Percentiles rank a stretch among this genome's conserved stretches.
phyloP scores from a whole-genome alignment of 257 asterid species.

The Solanum rostratum region DNA sequence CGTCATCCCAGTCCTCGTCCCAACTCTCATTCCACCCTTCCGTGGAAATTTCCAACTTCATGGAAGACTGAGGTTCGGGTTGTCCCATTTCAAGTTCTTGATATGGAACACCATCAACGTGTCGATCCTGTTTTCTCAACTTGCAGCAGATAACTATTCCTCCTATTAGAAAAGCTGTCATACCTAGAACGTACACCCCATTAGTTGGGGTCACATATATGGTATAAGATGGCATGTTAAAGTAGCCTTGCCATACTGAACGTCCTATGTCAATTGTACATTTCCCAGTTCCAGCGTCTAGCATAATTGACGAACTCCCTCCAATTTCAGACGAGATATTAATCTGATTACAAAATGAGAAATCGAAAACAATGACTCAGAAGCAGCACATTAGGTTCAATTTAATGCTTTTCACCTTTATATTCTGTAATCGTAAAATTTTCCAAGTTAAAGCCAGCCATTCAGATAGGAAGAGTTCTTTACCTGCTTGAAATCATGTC shows the following conservation, averaged over 20 bases:
- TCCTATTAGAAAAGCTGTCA: slow-evolving; percentile 29
- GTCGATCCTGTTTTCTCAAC: slow-evolving; percentile 18
- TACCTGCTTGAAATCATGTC: slow-evolving; percentile 42
- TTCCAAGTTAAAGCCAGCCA: background rate
- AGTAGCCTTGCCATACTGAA: background rate
- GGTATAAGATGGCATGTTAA: slow-evolving; percentile 2
- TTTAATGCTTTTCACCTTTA: background rate
- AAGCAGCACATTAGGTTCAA: background rate
- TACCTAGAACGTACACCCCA: slow-evolving; percentile 32
- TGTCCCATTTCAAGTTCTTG: slow-evolving; percentile 55
- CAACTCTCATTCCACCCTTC: slow-evolving; percentile 52
- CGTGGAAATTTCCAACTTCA: slow-evolving; percentile 7
- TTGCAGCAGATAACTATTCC: slow-evolving; percentile 27
- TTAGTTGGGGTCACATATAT: slow-evolving; percentile 23
- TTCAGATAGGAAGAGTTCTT: background rate
- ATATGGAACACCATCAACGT: slow-evolving; percentile 37
- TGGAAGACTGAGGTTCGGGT: slow-evolving; percentile 12
- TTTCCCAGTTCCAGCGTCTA: slow-evolving; percentile 16
- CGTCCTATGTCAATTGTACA: slow-evolving; percentile 28
- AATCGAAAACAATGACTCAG: background rate
- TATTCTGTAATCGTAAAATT: background rate
- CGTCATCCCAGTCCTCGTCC: slow-evolving; percentile 63
- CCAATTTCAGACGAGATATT: slow-evolving; percentile 17
- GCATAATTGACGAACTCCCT: slow-evolving; percentile 20
- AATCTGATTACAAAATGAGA: slow-evolving; percentile 26